Evolutionary conservation across 2,329 filamentous ascomycete genomes (phyloP), one percentile per base, ranked within the genome.

Genomic region (Trichophyton equinum): DNA sequence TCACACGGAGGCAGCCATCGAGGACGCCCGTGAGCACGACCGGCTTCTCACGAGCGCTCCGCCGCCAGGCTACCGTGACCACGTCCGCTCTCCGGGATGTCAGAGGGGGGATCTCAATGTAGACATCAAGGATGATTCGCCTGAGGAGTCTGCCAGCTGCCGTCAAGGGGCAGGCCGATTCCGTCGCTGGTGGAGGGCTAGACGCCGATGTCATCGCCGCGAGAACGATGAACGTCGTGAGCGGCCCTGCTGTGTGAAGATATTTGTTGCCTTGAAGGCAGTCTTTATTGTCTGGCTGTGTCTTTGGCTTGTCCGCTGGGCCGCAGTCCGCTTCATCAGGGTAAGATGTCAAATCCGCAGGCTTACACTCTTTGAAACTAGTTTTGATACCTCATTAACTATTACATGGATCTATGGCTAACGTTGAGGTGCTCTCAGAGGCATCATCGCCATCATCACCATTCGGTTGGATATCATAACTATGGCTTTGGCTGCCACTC

Each of bases 401-500:
- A n/a, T 15, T n/a, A 30, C 27, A 7, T 30, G 27, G 15, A 22
- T 7, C 2, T 7, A 18, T 18, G 15, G 11, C 40, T 44, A 44
- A 44, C 40, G n/a, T 8, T 44, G 6, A n/a, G 15, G 2, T n/a
- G 6, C 40, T n/a, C n/a, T n/a, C 18, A 58, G 30, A 62, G 57
- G 33, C 33, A 49, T 22, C 53, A 58, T 51, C 25, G 27, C 38
- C 57, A 59, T 47, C 51, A 60, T 42, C 47, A 60, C 8, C 42
- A 60, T 22, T n/a, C 33, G 18, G n/a, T 13, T 27, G 13, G 25
- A 55, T 18, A 44, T n/a, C 13, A 44, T n/a, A 18, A 44, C n/a
- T n/a, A n/a, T 15, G 40, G 40, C n/a, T 22, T n/a, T 30, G 47
- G 47, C 9, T 40, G 33, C 38, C 55, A 38, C 22, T 59, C 57